Conservation (phyloP, 2,329 filamentous ascomycete genomes). For the Colletotrichum sp. region DNA sequence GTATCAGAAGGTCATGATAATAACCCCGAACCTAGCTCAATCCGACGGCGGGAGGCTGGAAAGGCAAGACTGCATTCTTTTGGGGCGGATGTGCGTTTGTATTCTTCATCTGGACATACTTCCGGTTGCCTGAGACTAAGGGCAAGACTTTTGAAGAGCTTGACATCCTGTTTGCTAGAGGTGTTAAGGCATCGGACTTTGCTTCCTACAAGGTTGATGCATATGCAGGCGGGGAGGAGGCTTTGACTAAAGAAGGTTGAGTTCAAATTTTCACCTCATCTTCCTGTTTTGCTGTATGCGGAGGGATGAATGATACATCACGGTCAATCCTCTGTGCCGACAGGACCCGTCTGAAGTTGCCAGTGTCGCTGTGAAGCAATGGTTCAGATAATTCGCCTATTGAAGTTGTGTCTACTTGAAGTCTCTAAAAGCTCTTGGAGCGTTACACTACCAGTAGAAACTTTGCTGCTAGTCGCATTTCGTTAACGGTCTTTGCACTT, state of each 20-base stretch:
- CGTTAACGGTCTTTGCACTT: rapidly evolving
- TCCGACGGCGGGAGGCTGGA: conserved; percentile 35
- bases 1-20: rapidly evolving
- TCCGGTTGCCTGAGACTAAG: conserved; percentile 37
- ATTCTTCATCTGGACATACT: conserved; percentile 35
- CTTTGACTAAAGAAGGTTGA: background rate
- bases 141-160: conserved; percentile 37
- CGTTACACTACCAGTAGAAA: background rate
- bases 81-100: conserved; percentile 24
- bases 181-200: conserved; percentile 3
- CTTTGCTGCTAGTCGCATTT: background rate
- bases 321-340: background rate
- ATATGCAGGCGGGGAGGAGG: conserved; percentile 2
- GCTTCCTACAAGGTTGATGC: background rate
- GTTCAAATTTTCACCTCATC: background rate
- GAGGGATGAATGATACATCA: background rate
- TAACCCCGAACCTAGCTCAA: conserved; percentile 25
- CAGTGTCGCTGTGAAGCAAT: background rate
- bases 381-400: background rate
- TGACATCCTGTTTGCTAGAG: conserved; percentile 32
- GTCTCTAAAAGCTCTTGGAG: background rate
- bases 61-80: conserved; percentile 40
- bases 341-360: background rate
- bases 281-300: background rate
- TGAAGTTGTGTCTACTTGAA: background rate